A percentile compares a stretch with the other conserved stretches of the same genome.
phyloP scores from a whole-genome alignment of 1,284 basidiomycete species.

The Bondarzewia mesenterica region DNA sequence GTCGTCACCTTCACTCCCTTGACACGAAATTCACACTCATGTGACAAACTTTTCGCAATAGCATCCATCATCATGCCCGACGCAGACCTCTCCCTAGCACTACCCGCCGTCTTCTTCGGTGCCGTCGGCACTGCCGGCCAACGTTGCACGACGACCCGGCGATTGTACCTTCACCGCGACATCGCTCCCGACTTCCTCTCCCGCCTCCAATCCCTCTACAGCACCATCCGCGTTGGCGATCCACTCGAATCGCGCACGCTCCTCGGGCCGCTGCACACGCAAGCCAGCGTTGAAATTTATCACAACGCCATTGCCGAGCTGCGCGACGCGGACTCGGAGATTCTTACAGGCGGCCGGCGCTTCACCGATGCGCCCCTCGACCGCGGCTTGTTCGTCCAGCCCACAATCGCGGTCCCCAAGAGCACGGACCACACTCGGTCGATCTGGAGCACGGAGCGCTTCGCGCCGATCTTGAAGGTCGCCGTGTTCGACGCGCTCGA shows the following conservation, averaged over 20 bases:
- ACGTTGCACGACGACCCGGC: conserved; percentile 88
- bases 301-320: conserved; percentile 57
- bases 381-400: conserved; percentile 82
- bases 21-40: not conserved
- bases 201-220: conserved; percentile 68
- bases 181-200: conserved; percentile 74
- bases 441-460: conserved; percentile 80
- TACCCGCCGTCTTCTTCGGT: conserved; percentile 88
- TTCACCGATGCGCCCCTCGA: conserved; percentile 40
- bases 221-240: conserved; percentile 67
- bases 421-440: conserved; percentile 35
- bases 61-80: conserved; percentile 90
- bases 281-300: conserved; percentile 60
- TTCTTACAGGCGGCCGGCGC: conserved; percentile 62
- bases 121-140: conserved; percentile 94
- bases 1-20: not conserved
- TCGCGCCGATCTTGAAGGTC: conserved; percentile 83
- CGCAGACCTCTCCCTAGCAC: conserved; percentile 83
- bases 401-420: conserved; percentile 73
- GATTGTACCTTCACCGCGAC: conserved; percentile 80
- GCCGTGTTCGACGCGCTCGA: conserved; percentile 87
- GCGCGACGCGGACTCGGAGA: conserved; percentile 61
- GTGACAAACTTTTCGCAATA: conserved; percentile 20
- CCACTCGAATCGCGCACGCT: conserved; percentile 70
- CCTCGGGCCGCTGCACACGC: conserved; percentile 82